phyloP scores from a whole-genome alignment of 208 protist species.

The Trypanosoma platydactyli region DNA sequence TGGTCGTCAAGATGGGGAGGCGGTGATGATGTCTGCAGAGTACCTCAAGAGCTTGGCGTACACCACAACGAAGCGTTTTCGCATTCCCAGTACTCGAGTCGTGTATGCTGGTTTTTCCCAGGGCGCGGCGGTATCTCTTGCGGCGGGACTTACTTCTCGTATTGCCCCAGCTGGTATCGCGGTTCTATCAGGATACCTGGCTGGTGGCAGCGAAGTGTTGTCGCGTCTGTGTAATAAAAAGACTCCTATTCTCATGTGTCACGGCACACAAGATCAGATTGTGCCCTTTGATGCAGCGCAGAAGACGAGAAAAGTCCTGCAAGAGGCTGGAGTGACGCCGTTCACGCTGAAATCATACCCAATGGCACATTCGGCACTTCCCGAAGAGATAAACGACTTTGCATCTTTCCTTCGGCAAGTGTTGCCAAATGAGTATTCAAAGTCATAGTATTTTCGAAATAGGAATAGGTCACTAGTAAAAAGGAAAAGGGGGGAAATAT shows the following conservation, averaged over 20 bases:
- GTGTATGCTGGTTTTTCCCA: conserved; percentile 93
- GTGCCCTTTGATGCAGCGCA: conserved; percentile 61
- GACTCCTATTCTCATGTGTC: conserved; percentile 69
- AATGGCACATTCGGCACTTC: conserved; percentile 78
- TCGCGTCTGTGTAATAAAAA: conserved; percentile 37
- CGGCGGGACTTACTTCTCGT: conserved; percentile 53
- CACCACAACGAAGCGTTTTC: conserved; percentile 43
- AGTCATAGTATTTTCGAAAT: not conserved
- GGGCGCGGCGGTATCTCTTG: conserved; percentile 82
- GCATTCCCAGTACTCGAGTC: conserved; percentile 71
- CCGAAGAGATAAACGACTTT: conserved; percentile 77
- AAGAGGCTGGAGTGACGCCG: conserved; percentile 32
- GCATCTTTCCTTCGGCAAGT: conserved; percentile 50
- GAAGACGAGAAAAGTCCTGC: conserved; percentile 47
- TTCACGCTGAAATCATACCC: conserved; percentile 71
- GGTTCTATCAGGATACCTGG: conserved; percentile 82
- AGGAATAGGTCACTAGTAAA: conserved; percentile 11
- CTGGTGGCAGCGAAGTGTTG: conserved; percentile 45
- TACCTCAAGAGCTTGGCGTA: conserved; percentile 75
- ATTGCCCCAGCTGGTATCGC: conserved; percentile 69
- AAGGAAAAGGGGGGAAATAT: conserved; percentile 2
- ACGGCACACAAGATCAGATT: conserved; percentile 74
- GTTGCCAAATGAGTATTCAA: conserved; percentile 36
- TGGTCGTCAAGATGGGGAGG: conserved; percentile 43
- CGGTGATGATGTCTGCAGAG: conserved; percentile 56